These are phyloP conservation scores for Trichoderma asperellum DNA, from an alignment of 2,329 filamentous ascomycete species.

Conservation along the genomic window DNA sequence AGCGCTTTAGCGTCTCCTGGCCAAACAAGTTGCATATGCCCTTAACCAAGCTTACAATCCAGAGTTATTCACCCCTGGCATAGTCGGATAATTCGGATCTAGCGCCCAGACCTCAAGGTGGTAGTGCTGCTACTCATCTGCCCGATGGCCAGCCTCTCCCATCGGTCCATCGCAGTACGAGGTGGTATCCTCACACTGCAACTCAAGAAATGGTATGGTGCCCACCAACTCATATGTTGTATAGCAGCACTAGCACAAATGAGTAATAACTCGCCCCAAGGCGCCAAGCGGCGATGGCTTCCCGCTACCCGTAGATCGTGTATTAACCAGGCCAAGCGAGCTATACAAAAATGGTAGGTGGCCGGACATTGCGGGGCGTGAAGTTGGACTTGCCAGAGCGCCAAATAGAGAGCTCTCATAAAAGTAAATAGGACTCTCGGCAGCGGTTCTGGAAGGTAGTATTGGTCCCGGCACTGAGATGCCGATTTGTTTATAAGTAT, in stretches of 20 bases:
- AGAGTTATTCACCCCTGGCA: constrained; percentile 8
- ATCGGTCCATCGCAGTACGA: background rate
- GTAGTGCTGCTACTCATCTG: background rate
- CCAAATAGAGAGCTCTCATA: background rate
- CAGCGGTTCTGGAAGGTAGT: constrained; percentile 11
- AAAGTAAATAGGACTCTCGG: background rate
- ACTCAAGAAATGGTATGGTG: background rate
- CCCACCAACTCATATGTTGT: background rate
- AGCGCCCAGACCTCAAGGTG: background rate
- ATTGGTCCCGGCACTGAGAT: constrained; percentile 10
- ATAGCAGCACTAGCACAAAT: background rate
- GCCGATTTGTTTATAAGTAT: background rate
- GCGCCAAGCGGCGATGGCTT: constrained; percentile 4
- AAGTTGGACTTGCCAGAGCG: background rate
- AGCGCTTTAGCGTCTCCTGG: background rate
- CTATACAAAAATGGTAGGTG: constrained; percentile 14
- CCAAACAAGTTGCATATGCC: background rate
- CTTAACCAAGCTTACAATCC: constrained; percentile 1
- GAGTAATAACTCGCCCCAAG: background rate
- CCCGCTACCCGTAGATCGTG: constrained; percentile 4
- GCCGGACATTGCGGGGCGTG: background rate
- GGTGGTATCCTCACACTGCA: background rate
- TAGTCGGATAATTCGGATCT: constrained; percentile 23
- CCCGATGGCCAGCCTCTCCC: background rate
- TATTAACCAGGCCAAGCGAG: background rate